Conservation (phyloP, 768 basidiomycete species). For the Nidula microcarpa region DNA sequence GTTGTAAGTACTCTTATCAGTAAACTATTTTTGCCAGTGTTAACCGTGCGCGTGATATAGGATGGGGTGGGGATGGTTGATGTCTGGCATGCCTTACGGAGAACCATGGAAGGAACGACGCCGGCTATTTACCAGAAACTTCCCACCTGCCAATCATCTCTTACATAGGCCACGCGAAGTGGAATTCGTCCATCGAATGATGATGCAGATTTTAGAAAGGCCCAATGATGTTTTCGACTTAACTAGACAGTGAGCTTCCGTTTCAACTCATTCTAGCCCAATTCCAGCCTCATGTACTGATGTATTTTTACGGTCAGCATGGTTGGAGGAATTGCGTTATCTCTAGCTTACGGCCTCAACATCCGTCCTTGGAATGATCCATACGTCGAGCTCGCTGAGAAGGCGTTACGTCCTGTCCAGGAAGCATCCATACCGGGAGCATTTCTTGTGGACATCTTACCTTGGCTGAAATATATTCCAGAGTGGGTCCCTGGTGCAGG, state of each 20-base stretch:
- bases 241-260: conserved; percentile 24
- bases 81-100: conserved; percentile 36
- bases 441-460: conserved; percentile 42
- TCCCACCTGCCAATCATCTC: conserved; percentile 25
- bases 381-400: conserved; percentile 36
- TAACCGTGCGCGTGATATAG: conserved; percentile 14
- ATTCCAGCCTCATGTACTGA: not conserved
- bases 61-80: conserved; percentile 37
- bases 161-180: conserved; percentile 25
- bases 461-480: conserved; percentile 42
- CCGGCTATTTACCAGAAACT: conserved; percentile 35
- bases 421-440: conserved; percentile 34
- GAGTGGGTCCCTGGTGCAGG: conserved; percentile 57
- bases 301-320: conserved; percentile 20
- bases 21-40: not conserved
- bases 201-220: conserved; percentile 22
- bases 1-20: conserved; percentile 3
- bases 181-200: conserved; percentile 23
- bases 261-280: not conserved
- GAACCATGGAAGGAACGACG: conserved; percentile 37
- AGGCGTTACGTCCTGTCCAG: conserved; percentile 27
- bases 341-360: conserved; percentile 44
- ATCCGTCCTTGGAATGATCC: conserved; percentile 37
- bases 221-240: conserved; percentile 34
- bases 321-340: conserved; percentile 35